Base-by-base conservation (phyloP, 345 rosid species). In the Cochlearia excelsa region DNA sequence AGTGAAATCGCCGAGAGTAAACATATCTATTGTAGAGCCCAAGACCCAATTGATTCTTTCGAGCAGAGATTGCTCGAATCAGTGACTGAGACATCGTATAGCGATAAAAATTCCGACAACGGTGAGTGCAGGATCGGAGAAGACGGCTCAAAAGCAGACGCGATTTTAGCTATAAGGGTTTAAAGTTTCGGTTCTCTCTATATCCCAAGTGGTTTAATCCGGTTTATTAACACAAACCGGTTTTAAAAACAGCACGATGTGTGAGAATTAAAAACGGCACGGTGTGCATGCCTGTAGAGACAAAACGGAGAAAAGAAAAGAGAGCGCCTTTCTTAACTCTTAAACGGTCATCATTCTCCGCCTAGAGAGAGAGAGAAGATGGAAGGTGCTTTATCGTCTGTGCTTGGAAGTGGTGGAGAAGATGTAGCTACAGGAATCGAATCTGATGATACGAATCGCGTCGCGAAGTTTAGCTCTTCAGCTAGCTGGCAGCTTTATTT, bases 401-500 rank as follows among this genome's bases (percentile, higher is more conserved):
- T 81, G 0, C 0, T 52, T 0, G 76, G 67, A 16, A 23, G 51
- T 43, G 28, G 30, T 16, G 68, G 39, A 29, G 53, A 1, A 43
- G 62, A 4, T 16, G 73, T 7, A 29, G 66, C 3, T 9, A 5
- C 74, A 6, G 51, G 1, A 46, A 7, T 47, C 11, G 63, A 67
- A 42, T 72, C 80, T 5, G 85, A 76, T 5, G 35, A 31, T 31
- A 31, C 35, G 40, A 64, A 81, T 10, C 64, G 63, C 4, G 79
- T 88, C 47, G 31, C 38, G 42, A 54, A 74, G 34, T 88, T 88
- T 62, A 90, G 78, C 71, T 91, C 98, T 23, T 6, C 84, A 6
- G 75, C 77, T 37, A 58, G 79, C 41, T 91, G 96, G 95, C 87
- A 86, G 59, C 87, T 81, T 70, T 88, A 85, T 77, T 81, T 81